Percentiles rank a stretch among this genome's conserved stretches.
Conservation (phyloP, 371 early-diverging fungal species). For the Entomophthora muscae region DNA sequence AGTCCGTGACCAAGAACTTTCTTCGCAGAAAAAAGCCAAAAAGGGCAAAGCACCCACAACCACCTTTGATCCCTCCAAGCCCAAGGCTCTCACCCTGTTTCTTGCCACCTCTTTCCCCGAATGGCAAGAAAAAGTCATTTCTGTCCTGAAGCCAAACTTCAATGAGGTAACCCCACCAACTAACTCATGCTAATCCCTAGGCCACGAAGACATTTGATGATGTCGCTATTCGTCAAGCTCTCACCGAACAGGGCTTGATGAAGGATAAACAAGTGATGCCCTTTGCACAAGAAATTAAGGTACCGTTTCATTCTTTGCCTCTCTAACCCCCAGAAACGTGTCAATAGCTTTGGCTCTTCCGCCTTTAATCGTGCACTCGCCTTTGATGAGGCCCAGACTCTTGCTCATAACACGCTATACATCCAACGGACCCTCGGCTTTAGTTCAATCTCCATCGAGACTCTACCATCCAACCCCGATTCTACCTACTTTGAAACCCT, state of each 20-base stretch:
- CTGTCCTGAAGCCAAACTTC: conserved; percentile 44
- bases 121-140: conserved; percentile 77
- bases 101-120: conserved; percentile 73
- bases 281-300: conserved; percentile 52
- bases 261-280: conserved; percentile 92
- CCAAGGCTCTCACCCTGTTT: conserved; percentile 54
- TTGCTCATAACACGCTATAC: conserved; percentile 30
- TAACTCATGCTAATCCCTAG: conserved; percentile 10
- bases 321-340: conserved; percentile 41
- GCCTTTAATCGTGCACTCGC: conserved; percentile 65
- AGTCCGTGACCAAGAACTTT: conserved; percentile 69
- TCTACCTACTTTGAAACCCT: conserved; percentile 23
- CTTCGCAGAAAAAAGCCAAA: conserved; percentile 58
- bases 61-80: conserved; percentile 37
- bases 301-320: conserved; percentile 79
- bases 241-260: conserved; percentile 52
- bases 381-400: conserved; percentile 59
- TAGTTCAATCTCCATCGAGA: conserved; percentile 19
- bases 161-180: conserved; percentile 19
- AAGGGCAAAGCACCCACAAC: conserved; percentile 33
- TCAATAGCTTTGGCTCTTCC: conserved; percentile 36
- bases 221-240: conserved; percentile 42
- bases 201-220: conserved; percentile 41
- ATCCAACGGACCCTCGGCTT: conserved; percentile 28
- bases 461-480: conserved; percentile 20